A percentile compares a stretch with the other conserved stretches of the same genome.
Conservation (phyloP, 306 rosid species). For the Castanopsis chinensis region DNA sequence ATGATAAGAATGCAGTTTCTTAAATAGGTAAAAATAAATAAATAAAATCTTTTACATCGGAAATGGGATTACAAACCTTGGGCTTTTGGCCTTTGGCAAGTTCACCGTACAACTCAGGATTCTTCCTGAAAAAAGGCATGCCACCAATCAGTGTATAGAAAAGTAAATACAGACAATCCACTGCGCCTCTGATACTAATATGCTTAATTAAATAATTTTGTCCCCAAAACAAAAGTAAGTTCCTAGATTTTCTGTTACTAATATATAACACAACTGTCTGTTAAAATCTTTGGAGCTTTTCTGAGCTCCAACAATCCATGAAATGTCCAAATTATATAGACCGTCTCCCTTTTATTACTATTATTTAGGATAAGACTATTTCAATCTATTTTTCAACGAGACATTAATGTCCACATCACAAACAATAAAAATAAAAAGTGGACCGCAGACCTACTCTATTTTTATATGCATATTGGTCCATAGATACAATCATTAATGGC, state of each 20-base stretch:
- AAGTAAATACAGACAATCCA: background rate
- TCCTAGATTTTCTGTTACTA: background rate
- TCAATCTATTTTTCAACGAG: background rate
- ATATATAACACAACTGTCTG: background rate
- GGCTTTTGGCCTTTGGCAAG: slow-evolving; percentile 91
- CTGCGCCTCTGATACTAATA: background rate
- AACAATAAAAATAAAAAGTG: background rate
- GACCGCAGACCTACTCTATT: too few relatives aligned
- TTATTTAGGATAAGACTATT: background rate
- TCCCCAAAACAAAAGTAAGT: background rate
- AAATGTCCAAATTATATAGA: background rate
- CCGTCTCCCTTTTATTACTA: background rate
- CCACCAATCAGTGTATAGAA: background rate
- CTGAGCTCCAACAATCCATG: background rate
- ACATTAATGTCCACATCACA: background rate
- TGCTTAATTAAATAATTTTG: background rate
- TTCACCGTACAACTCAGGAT: slow-evolving; percentile 57
- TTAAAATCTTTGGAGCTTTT: background rate
- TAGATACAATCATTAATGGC: background rate
- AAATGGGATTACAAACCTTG: slow-evolving; percentile 48
- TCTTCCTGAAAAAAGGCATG: slow-evolving; percentile 48
- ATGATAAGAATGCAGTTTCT: too few relatives aligned
- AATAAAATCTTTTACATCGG: too few relatives aligned
- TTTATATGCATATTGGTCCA: too few relatives aligned
- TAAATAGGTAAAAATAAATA: too few relatives aligned